Conservation (phyloP, 371 early-diverging fungal species). For the Vairimorpha necatrix region DNA sequence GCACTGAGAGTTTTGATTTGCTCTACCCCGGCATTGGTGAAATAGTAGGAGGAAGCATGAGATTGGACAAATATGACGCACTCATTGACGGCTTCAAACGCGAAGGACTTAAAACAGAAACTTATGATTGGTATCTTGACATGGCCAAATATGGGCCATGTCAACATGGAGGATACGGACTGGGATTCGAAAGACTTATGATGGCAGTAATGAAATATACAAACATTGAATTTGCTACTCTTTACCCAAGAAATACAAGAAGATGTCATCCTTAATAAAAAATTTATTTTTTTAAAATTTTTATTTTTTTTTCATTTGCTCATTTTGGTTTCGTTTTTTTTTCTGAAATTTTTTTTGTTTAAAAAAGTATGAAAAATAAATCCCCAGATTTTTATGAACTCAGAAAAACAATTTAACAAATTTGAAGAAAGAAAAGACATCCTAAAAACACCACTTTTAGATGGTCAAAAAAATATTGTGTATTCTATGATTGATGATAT, state of each 20-base stretch:
- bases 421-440: constrained; percentile 7
- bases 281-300: neutral
- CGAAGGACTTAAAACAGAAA: constrained; percentile 85
- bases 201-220: constrained; percentile 85
- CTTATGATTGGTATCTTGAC: constrained; percentile 98
- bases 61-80: constrained; percentile 80
- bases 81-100: constrained; percentile 84
- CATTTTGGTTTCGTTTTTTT: constrained; percentile 1
- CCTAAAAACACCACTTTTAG: neutral
- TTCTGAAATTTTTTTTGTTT: too few relatives aligned
- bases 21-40: constrained; percentile 98
- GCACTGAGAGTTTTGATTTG: constrained; percentile 93
- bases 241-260: constrained; percentile 88
- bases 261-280: constrained; percentile 67
- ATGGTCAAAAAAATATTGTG: neutral
- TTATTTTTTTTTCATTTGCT: neutral
- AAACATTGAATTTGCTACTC: constrained; percentile 77
- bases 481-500: constrained; percentile 9
- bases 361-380: too few relatives aligned
- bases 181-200: constrained; percentile 95
- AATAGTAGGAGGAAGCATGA: constrained; percentile 98
- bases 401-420: neutral
- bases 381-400: neutral
- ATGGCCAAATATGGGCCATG: constrained; percentile 93
- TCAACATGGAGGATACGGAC: constrained; percentile 96